A percentile compares a stretch with the other conserved stretches of the same genome.
Evolutionary conservation across 176 grass and related monocot species (phyloP).

Genomic region (Oryza meridionalis): DNA sequence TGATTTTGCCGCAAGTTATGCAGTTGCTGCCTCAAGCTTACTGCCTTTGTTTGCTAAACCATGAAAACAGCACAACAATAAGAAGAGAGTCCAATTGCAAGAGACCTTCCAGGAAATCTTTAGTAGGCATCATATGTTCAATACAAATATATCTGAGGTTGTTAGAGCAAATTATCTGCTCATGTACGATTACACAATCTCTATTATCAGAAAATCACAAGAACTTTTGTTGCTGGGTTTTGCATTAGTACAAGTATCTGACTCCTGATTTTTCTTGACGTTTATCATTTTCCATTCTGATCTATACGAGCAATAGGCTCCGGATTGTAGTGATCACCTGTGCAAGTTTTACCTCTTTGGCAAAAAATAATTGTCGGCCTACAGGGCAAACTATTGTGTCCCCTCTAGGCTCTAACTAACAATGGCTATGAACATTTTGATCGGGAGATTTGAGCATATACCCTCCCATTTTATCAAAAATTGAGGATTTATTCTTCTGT

Average conservation of each 20-base stretch:
- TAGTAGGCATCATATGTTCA: slow-evolving; percentile 1
- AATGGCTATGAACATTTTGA: background rate
- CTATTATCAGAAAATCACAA: background rate
- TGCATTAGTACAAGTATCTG: background rate
- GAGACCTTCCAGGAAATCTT: background rate
- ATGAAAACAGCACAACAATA: slow-evolving; percentile 11
- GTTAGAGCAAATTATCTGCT: background rate
- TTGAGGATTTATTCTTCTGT: background rate
- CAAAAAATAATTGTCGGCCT: background rate
- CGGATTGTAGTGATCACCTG: background rate
- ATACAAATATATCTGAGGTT: background rate
- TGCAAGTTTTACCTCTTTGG: background rate
- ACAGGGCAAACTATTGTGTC: too few species aligned
- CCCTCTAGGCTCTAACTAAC: background rate
- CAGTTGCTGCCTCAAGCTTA: slow-evolving; percentile 64
- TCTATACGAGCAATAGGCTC: background rate
- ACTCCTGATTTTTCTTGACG: too few species aligned
- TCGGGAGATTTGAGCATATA: background rate
- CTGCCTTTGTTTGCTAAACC: slow-evolving; percentile 51
- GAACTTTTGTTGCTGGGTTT: background rate
- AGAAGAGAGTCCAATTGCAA: background rate
- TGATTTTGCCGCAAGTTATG: slow-evolving; percentile 59
- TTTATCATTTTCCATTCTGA: background rate
- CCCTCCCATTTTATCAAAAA: background rate
- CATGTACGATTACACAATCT: background rate